A percentile compares a stretch with the other conserved stretches of the same genome.
These are phyloP conservation scores for Ogataea pilisensis DNA, from an alignment of 805 yeast species.

Conservation along the genomic window DNA sequence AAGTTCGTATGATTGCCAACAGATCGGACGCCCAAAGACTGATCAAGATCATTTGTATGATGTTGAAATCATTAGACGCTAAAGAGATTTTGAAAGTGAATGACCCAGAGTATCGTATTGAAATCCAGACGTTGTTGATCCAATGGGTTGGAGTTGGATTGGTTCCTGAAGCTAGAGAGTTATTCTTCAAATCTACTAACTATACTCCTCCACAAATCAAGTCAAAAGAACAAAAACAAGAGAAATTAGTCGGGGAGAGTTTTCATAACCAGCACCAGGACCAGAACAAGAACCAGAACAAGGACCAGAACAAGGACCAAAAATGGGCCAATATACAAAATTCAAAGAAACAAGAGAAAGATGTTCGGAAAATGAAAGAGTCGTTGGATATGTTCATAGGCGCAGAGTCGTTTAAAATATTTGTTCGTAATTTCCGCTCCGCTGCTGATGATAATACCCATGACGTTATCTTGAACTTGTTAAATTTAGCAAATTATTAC, in stretches of 20 bases:
- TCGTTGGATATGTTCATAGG: too few relatives aligned
- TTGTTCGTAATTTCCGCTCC: too few relatives aligned
- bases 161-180: slow-evolving; percentile 57
- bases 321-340: too few relatives aligned
- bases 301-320: too few relatives aligned
- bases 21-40: slow-evolving; percentile 34
- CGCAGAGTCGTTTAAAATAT: too few relatives aligned
- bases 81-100: slow-evolving; percentile 39
- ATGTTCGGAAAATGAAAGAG: too few relatives aligned
- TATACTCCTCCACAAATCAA: neutral
- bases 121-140: slow-evolving; percentile 55
- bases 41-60: slow-evolving; percentile 55
- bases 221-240: too few relatives aligned
- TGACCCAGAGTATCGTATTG: slow-evolving; percentile 52
- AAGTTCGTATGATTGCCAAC: slow-evolving; percentile 28
- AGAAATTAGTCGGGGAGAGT: too few relatives aligned
- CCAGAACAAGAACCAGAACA: too few relatives aligned
- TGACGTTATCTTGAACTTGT: neutral
- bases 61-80: slow-evolving; percentile 51
- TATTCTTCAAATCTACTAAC: slow-evolving; percentile 34
- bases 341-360: too few relatives aligned
- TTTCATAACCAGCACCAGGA: too few relatives aligned
- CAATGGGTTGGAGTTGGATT: slow-evolving; percentile 55
- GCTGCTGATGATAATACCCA: neutral
- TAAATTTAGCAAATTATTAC: too few relatives aligned